Evolutionary conservation across 805 yeast species (phyloP), one percentile per base, ranked within the genome.

Genomic region (Zygotorulaspora florentina): DNA sequence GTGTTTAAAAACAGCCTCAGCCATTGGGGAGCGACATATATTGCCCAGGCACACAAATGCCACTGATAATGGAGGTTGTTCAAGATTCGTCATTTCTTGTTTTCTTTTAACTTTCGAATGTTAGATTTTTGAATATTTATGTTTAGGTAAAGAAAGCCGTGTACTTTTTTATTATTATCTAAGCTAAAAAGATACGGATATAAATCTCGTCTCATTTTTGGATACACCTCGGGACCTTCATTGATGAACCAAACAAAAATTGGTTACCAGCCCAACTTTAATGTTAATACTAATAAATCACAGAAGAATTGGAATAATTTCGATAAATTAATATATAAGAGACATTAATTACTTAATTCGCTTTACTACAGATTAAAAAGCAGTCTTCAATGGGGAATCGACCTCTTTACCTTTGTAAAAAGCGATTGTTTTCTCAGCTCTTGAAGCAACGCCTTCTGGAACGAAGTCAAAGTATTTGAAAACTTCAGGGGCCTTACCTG

Each of bases 11-110:
- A 89, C 87, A 0, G 96, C 96, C 61, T 91, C 97, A 0, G 98
- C 97, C 98, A 90, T 91, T 11, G 98, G 98, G 2, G 96, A 88
- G 40, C 97, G 90, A 61, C 97, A 89, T 17, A 86, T 81, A 65
- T 90, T 90, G 3, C 97, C 97, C 20, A 88, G 71, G 59, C 97
- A 90, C 1, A 89, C 91, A 62, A 90, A 89, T 0, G 95, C 96
- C 9, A 90, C 95, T 1, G 85, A 74, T 3, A 78, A 61, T 34
- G 36, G 36, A 9, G n/a, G 5, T 33, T 33, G 36, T 9, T 33
- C 20, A 10, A 17, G 4, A 33, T 33, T 33, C 20, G 36, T 33
- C 36, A 33, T 33, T 16, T 16, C 7, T 20, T 20, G 25, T 20
- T 20, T 20, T 20, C 4, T 20, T 20, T 7, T 20, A 5, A 20